Evolutionary conservation across 345 rosid species (phyloP).

Genomic region (Populus deltoides): DNA sequence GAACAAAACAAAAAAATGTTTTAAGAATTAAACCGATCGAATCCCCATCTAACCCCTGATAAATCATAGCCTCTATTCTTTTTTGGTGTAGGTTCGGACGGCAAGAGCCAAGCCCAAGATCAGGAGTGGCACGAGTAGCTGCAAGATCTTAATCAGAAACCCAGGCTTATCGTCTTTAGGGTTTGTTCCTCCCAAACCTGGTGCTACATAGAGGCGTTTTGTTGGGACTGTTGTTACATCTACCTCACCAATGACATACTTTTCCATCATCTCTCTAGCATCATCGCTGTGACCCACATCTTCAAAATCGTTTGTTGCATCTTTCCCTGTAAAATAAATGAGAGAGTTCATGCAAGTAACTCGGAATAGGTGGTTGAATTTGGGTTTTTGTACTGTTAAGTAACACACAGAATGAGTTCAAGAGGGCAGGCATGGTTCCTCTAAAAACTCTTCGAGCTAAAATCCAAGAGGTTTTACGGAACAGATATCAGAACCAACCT

Average conservation of each 20-base stretch:
- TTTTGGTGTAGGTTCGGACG: constrained; percentile 76
- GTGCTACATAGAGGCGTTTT: constrained; percentile 52
- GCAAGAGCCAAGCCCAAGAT: constrained; percentile 77
- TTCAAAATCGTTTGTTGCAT: constrained; percentile 90
- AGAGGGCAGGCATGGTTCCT: neutral
- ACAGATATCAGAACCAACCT: constrained; percentile 33
- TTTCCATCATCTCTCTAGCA: constrained; percentile 74
- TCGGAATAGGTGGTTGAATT: neutral
- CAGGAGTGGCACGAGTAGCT: constrained; percentile 79
- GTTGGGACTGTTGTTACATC: constrained; percentile 56
- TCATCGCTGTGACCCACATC: constrained; percentile 94
- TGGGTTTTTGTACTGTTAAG: neutral
- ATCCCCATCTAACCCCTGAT: constrained; percentile 10
- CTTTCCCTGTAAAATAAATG: constrained; percentile 53
- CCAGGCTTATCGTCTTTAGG: constrained; percentile 61
- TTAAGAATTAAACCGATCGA: neutral
- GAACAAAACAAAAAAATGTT: neutral
- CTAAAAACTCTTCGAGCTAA: neutral
- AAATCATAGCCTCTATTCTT: constrained; percentile 47
- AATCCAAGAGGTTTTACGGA: neutral
- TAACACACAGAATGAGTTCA: neutral
- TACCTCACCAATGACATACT: constrained; percentile 73
- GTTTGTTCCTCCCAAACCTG: constrained; percentile 40
- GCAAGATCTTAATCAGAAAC: constrained; percentile 73
- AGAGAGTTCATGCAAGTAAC: neutral